Percentiles rank a stretch among this genome's conserved stretches.
Evolutionary conservation across 495 filamentous ascomycete species (phyloP).

Genomic region (Coniosporium apollinis): DNA sequence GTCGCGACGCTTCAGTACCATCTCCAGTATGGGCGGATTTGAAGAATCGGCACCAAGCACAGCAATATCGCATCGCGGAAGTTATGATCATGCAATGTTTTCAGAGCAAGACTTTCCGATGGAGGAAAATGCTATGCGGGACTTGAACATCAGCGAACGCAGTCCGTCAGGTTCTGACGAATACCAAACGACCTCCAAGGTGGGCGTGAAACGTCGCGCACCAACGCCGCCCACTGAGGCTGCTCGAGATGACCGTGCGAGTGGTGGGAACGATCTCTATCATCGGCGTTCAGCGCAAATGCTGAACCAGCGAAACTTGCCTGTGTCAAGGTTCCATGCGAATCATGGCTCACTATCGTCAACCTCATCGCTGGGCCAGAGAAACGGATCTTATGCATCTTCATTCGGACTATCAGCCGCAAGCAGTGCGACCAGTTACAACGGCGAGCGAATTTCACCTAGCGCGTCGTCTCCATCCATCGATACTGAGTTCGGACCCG

Average conservation of each 20-base stretch:
- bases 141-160: constrained; percentile 25
- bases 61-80: constrained; percentile 39
- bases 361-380: constrained; percentile 48
- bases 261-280: constrained; percentile 46
- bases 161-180: constrained; percentile 28
- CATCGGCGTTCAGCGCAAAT: constrained; percentile 43
- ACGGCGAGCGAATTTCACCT: constrained; percentile 56
- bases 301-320: constrained; percentile 39
- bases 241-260: constrained; percentile 40
- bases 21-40: constrained; percentile 24
- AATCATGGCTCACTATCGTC: constrained; percentile 58
- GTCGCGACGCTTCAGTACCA: constrained; percentile 33
- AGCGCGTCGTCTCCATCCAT: constrained; percentile 49
- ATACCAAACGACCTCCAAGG: constrained; percentile 24
- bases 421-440: constrained; percentile 57
- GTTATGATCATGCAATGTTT: constrained; percentile 44
- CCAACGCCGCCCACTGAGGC: constrained; percentile 49
- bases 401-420: constrained; percentile 45
- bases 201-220: constrained; percentile 61
- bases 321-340: constrained; percentile 38
- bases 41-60: too few relatives aligned
- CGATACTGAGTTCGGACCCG: constrained; percentile 32
- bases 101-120: constrained; percentile 41
- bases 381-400: constrained; percentile 62
- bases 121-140: constrained; percentile 24